These are phyloP conservation scores for Powellomyces hirtus DNA, from an alignment of 192 early-diverging fungal species.

Conservation along the genomic window DNA sequence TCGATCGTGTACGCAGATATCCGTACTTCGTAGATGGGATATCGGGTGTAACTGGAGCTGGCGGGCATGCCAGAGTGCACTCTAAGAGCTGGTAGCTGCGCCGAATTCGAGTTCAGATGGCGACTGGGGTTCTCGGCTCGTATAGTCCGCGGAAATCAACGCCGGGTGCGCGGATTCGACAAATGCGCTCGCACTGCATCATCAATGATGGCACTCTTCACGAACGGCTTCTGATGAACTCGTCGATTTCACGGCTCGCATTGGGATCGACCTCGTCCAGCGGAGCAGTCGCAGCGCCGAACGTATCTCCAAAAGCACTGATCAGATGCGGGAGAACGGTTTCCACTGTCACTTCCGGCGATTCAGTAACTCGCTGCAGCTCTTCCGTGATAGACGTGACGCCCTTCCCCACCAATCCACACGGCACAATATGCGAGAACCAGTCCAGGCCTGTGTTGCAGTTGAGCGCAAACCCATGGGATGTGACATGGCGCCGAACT, in stretches of 20 bases:
- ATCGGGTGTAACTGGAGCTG: too few species aligned
- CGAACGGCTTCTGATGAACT: too few species aligned
- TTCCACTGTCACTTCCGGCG: conserved; percentile 33
- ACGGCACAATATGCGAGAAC: conserved; percentile 89
- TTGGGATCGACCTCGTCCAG: conserved; percentile 32
- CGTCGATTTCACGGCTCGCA: conserved; percentile 36
- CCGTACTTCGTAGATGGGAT: too few species aligned
- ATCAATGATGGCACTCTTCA: too few species aligned
- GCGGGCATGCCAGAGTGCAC: too few species aligned
- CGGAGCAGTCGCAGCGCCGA: conserved; percentile 40
- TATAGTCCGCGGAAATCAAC: too few species aligned
- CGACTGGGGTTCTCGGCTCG: too few species aligned
- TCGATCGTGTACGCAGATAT: too few species aligned
- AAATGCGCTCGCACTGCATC: too few species aligned
- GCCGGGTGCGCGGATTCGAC: too few species aligned
- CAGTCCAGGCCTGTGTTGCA: conserved; percentile 84
- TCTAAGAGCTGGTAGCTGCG: too few species aligned
- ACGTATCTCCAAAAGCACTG: conserved; percentile 46
- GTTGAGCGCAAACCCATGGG: conserved; percentile 94
- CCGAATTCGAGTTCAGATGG: too few species aligned
- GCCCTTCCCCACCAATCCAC: conserved; percentile 75
- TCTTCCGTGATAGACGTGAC: conserved; percentile 73
- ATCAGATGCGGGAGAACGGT: conserved; percentile 55
- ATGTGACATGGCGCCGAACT: conserved; percentile 81
- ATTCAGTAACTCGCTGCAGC: background rate